phyloP scores from a whole-genome alignment of 257 asterid genomes.

The Ligustrum vulgare region DNA sequence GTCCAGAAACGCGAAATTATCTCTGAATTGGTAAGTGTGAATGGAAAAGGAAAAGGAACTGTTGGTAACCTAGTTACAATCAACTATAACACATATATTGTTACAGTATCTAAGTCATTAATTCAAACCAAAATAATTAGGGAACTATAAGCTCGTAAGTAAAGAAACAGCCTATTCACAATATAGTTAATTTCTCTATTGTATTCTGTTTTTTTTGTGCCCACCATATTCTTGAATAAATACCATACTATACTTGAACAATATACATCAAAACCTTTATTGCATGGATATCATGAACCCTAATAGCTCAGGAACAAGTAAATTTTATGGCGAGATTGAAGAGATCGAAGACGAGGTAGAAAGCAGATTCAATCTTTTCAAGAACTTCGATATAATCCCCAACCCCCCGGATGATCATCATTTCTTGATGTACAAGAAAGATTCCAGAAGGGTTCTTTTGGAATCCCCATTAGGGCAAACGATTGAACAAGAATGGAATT shows the following conservation, averaged over 20 bases:
- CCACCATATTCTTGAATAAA: not conserved
- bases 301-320: not conserved
- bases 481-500: constrained; percentile 28
- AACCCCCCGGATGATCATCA: constrained; percentile 29
- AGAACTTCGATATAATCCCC: constrained; percentile 12
- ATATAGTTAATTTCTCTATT: not conserved
- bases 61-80: not conserved
- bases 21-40: not conserved
- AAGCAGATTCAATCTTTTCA: constrained; percentile 21
- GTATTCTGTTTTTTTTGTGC: not conserved
- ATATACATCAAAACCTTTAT: constrained; percentile 1
- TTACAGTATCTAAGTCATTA: not conserved
- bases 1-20: not conserved
- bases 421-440: not conserved
- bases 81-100: too few species aligned
- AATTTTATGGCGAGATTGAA: constrained; percentile 31
- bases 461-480: constrained; percentile 3
- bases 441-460: not conserved
- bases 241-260: not conserved
- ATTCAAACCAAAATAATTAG: too few species aligned
- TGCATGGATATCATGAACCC: not conserved
- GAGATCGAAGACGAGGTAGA: constrained; percentile 34
- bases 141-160: not conserved
- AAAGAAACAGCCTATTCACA: not conserved
- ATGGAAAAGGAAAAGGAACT: not conserved